Evolutionary conservation across 2,329 filamentous ascomycete genomes (phyloP).

Genomic region (Saccharata proteae): DNA sequence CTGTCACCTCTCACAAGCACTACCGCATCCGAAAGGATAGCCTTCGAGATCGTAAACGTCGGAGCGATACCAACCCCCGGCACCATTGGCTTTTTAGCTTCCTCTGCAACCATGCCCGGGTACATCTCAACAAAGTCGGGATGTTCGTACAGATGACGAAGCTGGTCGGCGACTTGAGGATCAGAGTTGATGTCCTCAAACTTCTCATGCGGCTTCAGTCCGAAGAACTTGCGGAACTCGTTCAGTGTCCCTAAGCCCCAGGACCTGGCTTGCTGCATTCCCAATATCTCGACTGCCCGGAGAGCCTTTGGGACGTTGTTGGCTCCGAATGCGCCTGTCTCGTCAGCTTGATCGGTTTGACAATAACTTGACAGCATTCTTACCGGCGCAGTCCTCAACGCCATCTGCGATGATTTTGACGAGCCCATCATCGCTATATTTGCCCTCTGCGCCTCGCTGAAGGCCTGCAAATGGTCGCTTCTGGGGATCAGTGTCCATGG

Average conservation of each 20-base stretch:
- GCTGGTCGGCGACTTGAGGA: conserved; percentile 50
- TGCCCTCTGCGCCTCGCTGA: conserved; percentile 51
- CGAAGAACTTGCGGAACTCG: conserved; percentile 72
- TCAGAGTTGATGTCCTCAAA: conserved; percentile 80
- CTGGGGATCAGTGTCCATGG: conserved; percentile 50
- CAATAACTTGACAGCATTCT: background rate
- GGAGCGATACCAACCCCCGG: conserved; percentile 59
- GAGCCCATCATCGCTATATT: conserved; percentile 62
- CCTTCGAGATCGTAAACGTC: conserved; percentile 63
- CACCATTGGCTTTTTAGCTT: conserved; percentile 57
- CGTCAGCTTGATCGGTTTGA: background rate
- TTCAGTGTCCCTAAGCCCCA: conserved; percentile 73
- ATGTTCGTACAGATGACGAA: conserved; percentile 52
- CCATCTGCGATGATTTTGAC: conserved; percentile 53
- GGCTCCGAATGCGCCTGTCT: conserved; percentile 33
- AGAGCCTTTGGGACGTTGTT: conserved; percentile 62
- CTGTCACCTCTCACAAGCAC: conserved; percentile 63
- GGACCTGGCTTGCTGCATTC: conserved; percentile 61
- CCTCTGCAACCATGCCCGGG: conserved; percentile 64
- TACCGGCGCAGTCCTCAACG: conserved; percentile 47
- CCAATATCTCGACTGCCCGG: conserved; percentile 63
- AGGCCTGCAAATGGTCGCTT: conserved; percentile 57
- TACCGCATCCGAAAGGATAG: conserved; percentile 64
- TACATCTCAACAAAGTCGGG: conserved; percentile 67
- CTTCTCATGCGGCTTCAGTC: conserved; percentile 60